phyloP scores from a whole-genome alignment of 305 asterid genomes.

The Andrographis paniculata region DNA sequence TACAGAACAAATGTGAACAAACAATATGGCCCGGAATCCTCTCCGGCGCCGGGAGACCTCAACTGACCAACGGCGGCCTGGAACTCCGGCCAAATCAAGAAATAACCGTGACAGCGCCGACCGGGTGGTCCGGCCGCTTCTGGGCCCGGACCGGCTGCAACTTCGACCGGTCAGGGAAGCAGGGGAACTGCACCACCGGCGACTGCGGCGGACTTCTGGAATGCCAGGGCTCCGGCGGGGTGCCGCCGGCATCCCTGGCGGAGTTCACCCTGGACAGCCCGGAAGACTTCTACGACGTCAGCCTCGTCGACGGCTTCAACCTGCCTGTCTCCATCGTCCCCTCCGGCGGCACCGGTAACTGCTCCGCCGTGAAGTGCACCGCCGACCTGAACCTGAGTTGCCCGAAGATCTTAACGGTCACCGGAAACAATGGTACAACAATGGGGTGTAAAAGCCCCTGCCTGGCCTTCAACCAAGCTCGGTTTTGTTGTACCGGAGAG shows the following conservation, averaged over 20 bases:
- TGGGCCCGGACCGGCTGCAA: slow-evolving; percentile 55
- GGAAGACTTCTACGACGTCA: slow-evolving; percentile 37
- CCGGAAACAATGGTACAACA: slow-evolving; percentile 14
- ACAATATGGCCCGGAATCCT: slow-evolving; percentile 59
- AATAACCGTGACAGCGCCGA: slow-evolving; percentile 25
- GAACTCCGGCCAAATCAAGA: slow-evolving; percentile 21
- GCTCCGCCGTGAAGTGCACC: slow-evolving; percentile 29
- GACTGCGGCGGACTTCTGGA: slow-evolving; percentile 45
- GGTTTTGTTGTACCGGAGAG: slow-evolving; percentile 47
- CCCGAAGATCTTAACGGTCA: slow-evolving; percentile 33
- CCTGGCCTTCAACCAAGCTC: slow-evolving; percentile 33
- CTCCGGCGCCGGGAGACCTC: slow-evolving; percentile 36
- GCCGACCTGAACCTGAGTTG: slow-evolving; percentile 35
- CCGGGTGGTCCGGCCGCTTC: slow-evolving; percentile 69
- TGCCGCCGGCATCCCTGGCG: slow-evolving; percentile 58
- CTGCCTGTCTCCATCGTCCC: slow-evolving; percentile 47
- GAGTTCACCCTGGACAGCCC: slow-evolving; percentile 46
- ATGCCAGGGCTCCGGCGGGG: slow-evolving; percentile 47
- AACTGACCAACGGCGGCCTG: slow-evolving; percentile 38
- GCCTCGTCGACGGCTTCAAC: slow-evolving; percentile 69
- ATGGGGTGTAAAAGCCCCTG: slow-evolving; percentile 62
- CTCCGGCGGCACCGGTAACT: slow-evolving; percentile 33
- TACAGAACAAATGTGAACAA: slow-evolving; percentile 35
- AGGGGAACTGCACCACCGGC: slow-evolving; percentile 50
- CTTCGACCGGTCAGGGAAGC: slow-evolving; percentile 34